A percentile compares a stretch with the other conserved stretches of the same genome.
Evolutionary conservation across 2,329 filamentous ascomycete genomes (phyloP).

Genomic region (Colletotrichum echinochloae): DNA sequence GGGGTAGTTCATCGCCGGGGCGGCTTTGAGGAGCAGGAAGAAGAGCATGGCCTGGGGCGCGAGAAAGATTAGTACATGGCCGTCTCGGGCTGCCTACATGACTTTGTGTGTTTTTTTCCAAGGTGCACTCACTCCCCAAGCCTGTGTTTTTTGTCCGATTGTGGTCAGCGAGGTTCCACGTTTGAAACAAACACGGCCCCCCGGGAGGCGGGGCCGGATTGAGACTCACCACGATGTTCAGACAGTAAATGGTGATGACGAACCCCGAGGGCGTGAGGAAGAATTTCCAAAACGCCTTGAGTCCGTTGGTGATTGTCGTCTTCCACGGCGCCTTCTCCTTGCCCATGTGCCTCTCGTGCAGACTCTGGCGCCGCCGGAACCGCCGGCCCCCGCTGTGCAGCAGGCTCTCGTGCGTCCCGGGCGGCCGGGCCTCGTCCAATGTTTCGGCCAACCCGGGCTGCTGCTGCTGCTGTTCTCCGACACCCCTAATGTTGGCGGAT

Average conservation of each 20-base stretch:
- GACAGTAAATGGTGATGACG: conserved; percentile 47
- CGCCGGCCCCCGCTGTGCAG: conserved; percentile 8
- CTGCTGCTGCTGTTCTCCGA: conserved; percentile 4
- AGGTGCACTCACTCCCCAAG: conserved; percentile 45
- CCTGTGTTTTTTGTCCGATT: conserved; percentile 25
- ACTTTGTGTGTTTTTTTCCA: background rate
- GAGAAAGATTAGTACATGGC: conserved; percentile 9
- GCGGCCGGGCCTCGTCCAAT: background rate
- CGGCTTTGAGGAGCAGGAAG: conserved; percentile 46
- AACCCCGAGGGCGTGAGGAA: conserved; percentile 46
- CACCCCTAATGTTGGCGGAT: background rate
- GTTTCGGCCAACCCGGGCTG: background rate
- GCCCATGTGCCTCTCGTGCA: conserved; percentile 42
- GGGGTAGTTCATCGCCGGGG: conserved; percentile 42
- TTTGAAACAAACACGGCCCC: background rate
- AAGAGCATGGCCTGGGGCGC: conserved; percentile 46
- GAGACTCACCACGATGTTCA: conserved; percentile 47
- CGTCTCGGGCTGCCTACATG: background rate
- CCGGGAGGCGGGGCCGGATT: too few relatives aligned
- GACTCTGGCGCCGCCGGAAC: conserved; percentile 41
- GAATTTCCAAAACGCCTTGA: conserved; percentile 48
- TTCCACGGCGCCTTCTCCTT: conserved; percentile 45
- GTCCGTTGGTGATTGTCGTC: conserved; percentile 44
- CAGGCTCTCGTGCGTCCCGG: background rate
- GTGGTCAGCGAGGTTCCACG: background rate